Percentiles rank a stretch among this genome's conserved stretches.
phyloP scores from a whole-genome alignment of 2,329 filamentous ascomycete genomes.

The Bimuria novae-zelandiae region DNA sequence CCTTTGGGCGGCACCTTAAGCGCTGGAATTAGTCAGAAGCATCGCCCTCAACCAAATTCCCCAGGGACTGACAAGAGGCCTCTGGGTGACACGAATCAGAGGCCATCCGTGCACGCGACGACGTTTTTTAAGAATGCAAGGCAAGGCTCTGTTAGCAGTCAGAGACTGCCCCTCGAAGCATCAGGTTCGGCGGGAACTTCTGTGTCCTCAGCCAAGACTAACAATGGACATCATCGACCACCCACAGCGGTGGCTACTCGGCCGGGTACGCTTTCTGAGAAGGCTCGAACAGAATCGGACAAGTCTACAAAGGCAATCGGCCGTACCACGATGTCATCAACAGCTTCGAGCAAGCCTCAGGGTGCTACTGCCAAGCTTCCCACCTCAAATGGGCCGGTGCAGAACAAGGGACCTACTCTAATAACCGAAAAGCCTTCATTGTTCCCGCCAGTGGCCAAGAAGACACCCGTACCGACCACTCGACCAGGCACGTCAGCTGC shows the following conservation, averaged over 20 bases:
- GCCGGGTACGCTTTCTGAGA: not conserved
- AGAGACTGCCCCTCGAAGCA: too few relatives aligned
- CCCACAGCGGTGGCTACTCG: not conserved
- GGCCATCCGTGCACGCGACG: too few relatives aligned
- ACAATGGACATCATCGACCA: not conserved
- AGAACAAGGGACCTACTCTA: not conserved
- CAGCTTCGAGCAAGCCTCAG: not conserved
- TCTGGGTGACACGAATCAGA: too few relatives aligned
- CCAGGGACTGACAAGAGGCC: too few relatives aligned
- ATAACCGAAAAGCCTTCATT: not conserved
- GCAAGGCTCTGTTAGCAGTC: too few relatives aligned
- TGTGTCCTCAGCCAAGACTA: not conserved
- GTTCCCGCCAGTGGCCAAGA: too few relatives aligned
- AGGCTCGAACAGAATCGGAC: not conserved
- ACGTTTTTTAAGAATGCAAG: too few relatives aligned
- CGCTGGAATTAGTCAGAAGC: too few relatives aligned
- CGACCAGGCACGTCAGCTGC: not conserved
- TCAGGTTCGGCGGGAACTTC: too few relatives aligned
- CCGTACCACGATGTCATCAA: not conserved
- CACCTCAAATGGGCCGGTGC: not conserved
- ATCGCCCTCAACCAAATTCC: too few relatives aligned
- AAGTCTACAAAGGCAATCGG: not conserved
- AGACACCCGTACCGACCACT: not conserved
- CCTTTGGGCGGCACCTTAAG: too few relatives aligned
- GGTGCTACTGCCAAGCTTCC: not conserved